These are phyloP conservation scores for Hericium coralloides DNA, from an alignment of 768 basidiomycete genomes.

Conservation along the genomic window DNA sequence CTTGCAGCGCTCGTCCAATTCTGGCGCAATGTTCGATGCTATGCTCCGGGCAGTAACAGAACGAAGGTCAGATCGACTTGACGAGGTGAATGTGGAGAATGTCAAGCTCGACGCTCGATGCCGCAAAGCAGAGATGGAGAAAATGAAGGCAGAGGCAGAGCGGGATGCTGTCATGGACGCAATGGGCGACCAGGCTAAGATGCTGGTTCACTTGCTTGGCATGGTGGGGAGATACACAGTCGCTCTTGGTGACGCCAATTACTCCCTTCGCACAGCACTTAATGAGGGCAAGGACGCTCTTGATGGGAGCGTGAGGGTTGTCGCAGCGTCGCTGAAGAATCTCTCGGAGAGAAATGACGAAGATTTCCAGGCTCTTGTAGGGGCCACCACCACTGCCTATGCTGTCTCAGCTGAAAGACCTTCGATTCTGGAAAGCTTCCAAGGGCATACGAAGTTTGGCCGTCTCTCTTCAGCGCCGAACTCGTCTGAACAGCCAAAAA, in stretches of 20 bases:
- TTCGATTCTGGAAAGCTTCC: constrained; percentile 37
- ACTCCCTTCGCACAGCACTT: constrained; percentile 31
- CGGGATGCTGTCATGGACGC: constrained; percentile 54
- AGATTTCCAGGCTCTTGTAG: constrained; percentile 56
- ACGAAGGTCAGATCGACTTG: constrained; percentile 68
- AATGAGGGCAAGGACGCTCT: constrained; percentile 30
- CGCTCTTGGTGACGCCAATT: constrained; percentile 51
- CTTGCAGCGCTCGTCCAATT: constrained; percentile 63
- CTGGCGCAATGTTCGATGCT: constrained; percentile 75
- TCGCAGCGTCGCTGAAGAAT: constrained; percentile 42
- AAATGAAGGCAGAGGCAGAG: constrained; percentile 54
- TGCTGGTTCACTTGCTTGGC: constrained; percentile 65
- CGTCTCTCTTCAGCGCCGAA: constrained; percentile 40
- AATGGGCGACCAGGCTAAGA: constrained; percentile 53
- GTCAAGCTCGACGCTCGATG: constrained; percentile 61
- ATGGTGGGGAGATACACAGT: constrained; percentile 75
- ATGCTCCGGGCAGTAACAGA: constrained; percentile 79
- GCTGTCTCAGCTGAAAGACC: constrained; percentile 24
- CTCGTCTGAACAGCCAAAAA: constrained; percentile 23
- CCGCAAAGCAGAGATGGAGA: constrained; percentile 65
- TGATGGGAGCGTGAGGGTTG: constrained; percentile 32
- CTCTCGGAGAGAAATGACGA: constrained; percentile 64
- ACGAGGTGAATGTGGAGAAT: constrained; percentile 59
- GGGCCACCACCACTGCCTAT: constrained; percentile 58
- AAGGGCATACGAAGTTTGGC: constrained; percentile 37